Evolutionary conservation across 2,329 filamentous ascomycete genomes (phyloP).

Genomic region (Penicillium sp.): DNA sequence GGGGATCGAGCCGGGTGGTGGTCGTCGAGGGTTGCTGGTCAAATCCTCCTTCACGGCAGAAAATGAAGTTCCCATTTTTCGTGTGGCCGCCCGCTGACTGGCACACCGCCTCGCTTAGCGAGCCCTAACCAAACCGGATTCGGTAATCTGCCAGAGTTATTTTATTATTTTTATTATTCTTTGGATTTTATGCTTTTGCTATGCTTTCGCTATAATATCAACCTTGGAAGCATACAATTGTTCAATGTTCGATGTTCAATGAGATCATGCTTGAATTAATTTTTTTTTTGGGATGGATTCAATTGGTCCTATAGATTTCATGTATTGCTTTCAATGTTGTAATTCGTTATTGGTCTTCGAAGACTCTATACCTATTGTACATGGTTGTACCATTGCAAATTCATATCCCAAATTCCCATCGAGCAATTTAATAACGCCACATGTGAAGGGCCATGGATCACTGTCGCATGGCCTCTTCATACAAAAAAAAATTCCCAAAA

Average conservation of each 20-base stretch:
- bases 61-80: constrained; percentile 41
- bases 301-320: background rate
- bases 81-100: constrained; percentile 42
- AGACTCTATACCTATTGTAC: constrained; percentile 23
- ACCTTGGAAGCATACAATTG: background rate
- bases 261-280: background rate
- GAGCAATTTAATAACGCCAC: constrained; percentile 6
- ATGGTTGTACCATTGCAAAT: constrained; percentile 11
- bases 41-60: constrained; percentile 42
- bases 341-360: background rate
- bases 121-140: constrained; percentile 40
- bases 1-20: constrained; percentile 52
- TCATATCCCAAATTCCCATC: background rate
- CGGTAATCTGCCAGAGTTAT: constrained; percentile 23
- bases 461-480: constrained; percentile 4
- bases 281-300: background rate
- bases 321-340: constrained; percentile 5
- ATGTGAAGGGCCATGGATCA: constrained; percentile 5
- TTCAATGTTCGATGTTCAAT: background rate
- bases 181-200: background rate
- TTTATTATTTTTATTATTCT: background rate
- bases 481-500: constrained; percentile 1
- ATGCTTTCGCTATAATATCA: background rate
- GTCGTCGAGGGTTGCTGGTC: constrained; percentile 50
- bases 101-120: constrained; percentile 47